Evolutionary conservation across 805 yeast genomes (phyloP).

Genomic region (Kodamaea leandrae): DNA sequence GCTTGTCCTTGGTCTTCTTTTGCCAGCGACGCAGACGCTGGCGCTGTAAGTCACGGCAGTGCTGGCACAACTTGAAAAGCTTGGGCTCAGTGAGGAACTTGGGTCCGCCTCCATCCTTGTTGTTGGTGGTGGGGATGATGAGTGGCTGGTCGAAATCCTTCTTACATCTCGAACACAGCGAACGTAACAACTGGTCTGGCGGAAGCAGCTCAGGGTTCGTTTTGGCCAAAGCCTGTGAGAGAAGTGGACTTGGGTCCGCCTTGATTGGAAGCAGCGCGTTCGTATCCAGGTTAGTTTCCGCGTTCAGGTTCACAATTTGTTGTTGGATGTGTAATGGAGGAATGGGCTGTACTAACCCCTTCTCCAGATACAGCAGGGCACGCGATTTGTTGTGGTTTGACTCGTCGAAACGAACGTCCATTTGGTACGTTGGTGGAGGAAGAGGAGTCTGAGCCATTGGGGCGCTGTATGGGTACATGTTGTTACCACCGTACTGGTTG

Average conservation of each 20-base stretch:
- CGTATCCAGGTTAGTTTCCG: constrained; percentile 4
- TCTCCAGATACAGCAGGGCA: constrained; percentile 13
- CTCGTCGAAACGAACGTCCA: constrained; percentile 15
- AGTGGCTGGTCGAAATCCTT: constrained; percentile 51
- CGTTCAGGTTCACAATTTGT: constrained; percentile 26
- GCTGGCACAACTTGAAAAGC: constrained; percentile 56
- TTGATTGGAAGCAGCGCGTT: constrained; percentile 9
- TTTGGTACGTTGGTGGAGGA: constrained; percentile 14
- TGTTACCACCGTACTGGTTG: constrained; percentile 19
- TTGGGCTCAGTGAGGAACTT: constrained; percentile 39
- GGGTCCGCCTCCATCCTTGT: constrained; percentile 16
- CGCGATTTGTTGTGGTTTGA: constrained; percentile 5
- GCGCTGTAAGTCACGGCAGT: constrained; percentile 62
- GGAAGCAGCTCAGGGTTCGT: constrained; percentile 10
- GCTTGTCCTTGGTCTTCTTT: constrained; percentile 53
- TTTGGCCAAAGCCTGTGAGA: constrained; percentile 8
- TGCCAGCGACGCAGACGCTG: constrained; percentile 67
- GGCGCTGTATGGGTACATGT: constrained; percentile 16
- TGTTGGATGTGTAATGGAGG: constrained; percentile 46
- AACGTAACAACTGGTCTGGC: constrained; percentile 14
- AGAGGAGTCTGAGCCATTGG: constrained; percentile 13
- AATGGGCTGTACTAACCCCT: constrained; percentile 29
- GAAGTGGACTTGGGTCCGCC: constrained; percentile 12
- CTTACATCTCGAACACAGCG: constrained; percentile 57
- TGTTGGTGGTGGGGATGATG: constrained; percentile 27